Percentiles rank a stretch among this genome's conserved stretches.
These are phyloP conservation scores for Ichthyophthirius multifiliis DNA, from an alignment of 169 alveolate species.

Conservation along the genomic window DNA sequence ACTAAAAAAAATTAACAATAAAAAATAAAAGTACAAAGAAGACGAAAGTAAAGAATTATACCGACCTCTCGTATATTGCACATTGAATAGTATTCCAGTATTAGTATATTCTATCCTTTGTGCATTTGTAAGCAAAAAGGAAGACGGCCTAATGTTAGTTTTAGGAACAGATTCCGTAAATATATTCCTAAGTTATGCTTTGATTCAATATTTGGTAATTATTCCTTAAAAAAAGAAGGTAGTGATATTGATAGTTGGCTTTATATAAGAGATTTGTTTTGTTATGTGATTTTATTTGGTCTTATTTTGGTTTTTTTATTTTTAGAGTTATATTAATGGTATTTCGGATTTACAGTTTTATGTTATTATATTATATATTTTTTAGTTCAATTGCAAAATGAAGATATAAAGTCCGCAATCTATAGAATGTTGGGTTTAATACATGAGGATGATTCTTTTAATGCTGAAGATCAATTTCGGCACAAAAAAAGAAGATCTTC, in stretches of 20 bases:
- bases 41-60: not conserved
- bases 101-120: not conserved
- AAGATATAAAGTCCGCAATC: not conserved
- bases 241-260: slow-evolving; percentile 13
- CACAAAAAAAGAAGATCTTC: slow-evolving; percentile 5
- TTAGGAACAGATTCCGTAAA: not conserved
- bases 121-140: not conserved
- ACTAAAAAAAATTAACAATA: not conserved
- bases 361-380: not conserved
- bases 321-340: not conserved
- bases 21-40: not conserved
- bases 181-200: not conserved
- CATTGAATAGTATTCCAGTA: not conserved
- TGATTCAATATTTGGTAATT: not conserved
- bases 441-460: slow-evolving; percentile 15
- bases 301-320: not conserved
- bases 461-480: not conserved
- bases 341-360: not conserved
- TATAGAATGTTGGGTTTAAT: not conserved
- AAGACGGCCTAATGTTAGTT: not conserved
- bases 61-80: not conserved
- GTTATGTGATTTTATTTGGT: not conserved
- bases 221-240: not conserved
- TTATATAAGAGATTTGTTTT: not conserved
- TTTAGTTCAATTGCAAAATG: not conserved